Conservation (phyloP, 805 yeast species). For the Wickerhamiella shivajii region DNA sequence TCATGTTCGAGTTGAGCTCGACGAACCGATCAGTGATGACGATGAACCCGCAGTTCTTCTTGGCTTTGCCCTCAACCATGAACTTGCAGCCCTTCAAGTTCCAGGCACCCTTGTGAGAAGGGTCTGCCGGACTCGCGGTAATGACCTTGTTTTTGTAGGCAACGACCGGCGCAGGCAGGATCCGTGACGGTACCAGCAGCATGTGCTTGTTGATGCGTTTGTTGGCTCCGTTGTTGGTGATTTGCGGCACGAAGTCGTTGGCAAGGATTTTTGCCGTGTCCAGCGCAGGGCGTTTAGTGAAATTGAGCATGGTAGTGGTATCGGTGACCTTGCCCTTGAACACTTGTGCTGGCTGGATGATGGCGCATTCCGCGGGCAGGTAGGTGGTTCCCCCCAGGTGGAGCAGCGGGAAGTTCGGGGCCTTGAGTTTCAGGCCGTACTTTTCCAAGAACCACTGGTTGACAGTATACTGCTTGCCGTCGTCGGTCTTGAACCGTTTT, state of each 20-base stretch:
- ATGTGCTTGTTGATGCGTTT: conserved; percentile 68
- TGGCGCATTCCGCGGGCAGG: conserved; percentile 8
- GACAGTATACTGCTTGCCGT: conserved; percentile 1
- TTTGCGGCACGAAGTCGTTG: conserved; percentile 7
- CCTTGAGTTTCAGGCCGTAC: conserved; percentile 5
- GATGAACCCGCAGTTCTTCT: conserved; percentile 5
- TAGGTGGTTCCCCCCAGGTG: conserved; percentile 8
- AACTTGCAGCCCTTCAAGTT: conserved; percentile 8
- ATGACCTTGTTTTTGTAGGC: conserved; percentile 7
- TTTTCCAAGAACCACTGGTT: not conserved
- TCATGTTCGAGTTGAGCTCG: conserved; percentile 4
- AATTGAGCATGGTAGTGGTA: conserved; percentile 8
- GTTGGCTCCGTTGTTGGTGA: conserved; percentile 94
- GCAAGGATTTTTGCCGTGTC: conserved; percentile 8
- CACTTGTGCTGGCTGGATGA: conserved; percentile 5
- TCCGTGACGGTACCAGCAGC: conserved; percentile 7
- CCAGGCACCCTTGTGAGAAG: conserved; percentile 9
- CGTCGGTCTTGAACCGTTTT: conserved; percentile 3
- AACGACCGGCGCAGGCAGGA: conserved; percentile 8
- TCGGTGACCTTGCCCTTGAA: conserved; percentile 7
- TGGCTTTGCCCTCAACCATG: conserved; percentile 5
- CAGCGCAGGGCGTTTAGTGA: conserved; percentile 8
- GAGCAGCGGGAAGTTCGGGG: conserved; percentile 7
- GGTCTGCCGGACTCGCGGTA: conserved; percentile 6
- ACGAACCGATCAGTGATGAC: conserved; percentile 7